A percentile compares a stretch with the other conserved stretches of the same genome.
phyloP scores from a whole-genome alignment of 2,329 filamentous ascomycete species.

The Colletotrichum abscissum region DNA sequence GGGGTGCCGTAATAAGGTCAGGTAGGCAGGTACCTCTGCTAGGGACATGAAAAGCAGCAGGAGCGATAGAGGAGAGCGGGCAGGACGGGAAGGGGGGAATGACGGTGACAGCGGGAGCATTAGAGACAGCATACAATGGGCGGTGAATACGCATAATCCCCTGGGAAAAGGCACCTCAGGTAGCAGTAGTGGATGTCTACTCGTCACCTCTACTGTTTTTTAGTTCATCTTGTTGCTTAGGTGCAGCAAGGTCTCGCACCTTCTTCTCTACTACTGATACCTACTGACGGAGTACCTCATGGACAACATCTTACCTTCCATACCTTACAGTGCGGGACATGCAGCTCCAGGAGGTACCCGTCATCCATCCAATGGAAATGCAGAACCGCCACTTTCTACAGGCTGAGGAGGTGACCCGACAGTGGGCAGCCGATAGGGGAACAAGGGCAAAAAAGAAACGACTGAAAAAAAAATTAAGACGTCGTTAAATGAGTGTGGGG shows the following conservation, averaged over 20 bases:
- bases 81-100: not conserved
- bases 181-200: not conserved
- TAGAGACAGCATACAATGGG: not conserved
- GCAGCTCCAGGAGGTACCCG: not conserved
- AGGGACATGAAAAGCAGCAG: not conserved
- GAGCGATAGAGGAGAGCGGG: not conserved
- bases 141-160: not conserved
- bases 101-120: not conserved
- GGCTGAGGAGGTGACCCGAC: not conserved
- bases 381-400: conserved; percentile 9
- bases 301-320: too few species aligned
- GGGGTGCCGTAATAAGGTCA: not conserved
- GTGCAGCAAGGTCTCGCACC: not conserved
- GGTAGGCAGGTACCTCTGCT: not conserved
- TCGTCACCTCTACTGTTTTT: not conserved
- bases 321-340: not conserved
- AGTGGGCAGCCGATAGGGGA: not conserved
- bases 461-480: not conserved
- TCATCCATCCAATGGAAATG: not conserved
- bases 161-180: not conserved
- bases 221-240: not conserved
- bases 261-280: not conserved
- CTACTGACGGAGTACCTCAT: too few species aligned
- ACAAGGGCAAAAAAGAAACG: not conserved
- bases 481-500: conserved; percentile 35